These are phyloP conservation scores for Globisporangium orthogonon DNA, from an alignment of 352 stramenopile genomes.

Conservation along the genomic window DNA sequence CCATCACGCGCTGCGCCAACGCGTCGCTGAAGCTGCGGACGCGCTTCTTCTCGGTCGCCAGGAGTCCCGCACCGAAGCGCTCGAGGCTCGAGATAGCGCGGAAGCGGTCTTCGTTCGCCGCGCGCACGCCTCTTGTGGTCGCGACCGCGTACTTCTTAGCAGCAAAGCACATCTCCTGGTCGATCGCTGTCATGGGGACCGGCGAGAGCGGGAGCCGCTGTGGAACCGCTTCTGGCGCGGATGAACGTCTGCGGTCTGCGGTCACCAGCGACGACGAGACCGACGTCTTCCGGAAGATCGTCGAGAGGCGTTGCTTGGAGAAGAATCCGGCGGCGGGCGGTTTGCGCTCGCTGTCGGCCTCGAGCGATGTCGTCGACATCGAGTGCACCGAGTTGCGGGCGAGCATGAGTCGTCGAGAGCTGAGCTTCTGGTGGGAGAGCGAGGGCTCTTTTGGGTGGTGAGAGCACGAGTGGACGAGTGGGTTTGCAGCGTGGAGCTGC, in stretches of 20 bases:
- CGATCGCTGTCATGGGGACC: conserved; percentile 21
- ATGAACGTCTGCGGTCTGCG: conserved; percentile 3
- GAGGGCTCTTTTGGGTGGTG: too few relatives aligned
- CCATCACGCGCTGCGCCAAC: conserved; percentile 29
- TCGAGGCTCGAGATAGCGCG: conserved; percentile 67
- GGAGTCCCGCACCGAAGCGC: conserved; percentile 39
- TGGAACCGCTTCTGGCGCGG: not conserved
- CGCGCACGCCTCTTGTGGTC: conserved; percentile 38
- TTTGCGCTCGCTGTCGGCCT: not conserved
- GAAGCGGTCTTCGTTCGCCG: conserved; percentile 63
- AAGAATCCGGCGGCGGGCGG: conserved; percentile 29
- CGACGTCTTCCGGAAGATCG: conserved; percentile 42
- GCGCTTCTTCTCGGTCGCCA: conserved; percentile 28
- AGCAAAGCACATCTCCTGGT: conserved; percentile 48
- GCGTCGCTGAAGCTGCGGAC: conserved; percentile 23
- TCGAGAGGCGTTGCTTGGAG: conserved; percentile 28
- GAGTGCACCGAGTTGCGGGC: conserved; percentile 8
- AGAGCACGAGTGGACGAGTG: too few relatives aligned
- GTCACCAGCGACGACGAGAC: conserved; percentile 16
- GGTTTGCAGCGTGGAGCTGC: too few relatives aligned
- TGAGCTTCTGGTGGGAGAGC: too few relatives aligned
- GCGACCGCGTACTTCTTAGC: conserved; percentile 31
- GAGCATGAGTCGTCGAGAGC: conserved; percentile 1
- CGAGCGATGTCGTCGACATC: not conserved
- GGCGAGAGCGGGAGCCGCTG: conserved; percentile 3